phyloP scores from a whole-genome alignment of 805 yeast species.

The Jamesozyma hellenica region DNA sequence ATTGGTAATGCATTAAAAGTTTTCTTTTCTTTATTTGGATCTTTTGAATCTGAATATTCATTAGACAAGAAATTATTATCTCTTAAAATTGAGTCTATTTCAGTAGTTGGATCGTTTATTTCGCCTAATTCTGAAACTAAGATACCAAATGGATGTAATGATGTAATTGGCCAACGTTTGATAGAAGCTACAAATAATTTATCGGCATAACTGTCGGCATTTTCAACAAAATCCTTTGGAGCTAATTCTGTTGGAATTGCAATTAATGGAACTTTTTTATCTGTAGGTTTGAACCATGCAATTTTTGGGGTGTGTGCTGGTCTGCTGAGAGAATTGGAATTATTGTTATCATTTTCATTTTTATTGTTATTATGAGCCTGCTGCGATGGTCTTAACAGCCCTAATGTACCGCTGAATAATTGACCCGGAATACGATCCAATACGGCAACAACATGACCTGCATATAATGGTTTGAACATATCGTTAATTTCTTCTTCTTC shows the following conservation, averaged over 20 bases:
- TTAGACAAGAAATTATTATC: slow-evolving; percentile 77
- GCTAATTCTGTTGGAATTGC: slow-evolving; percentile 99
- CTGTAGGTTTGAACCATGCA: slow-evolving; percentile 98
- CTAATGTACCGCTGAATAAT: slow-evolving; percentile 87
- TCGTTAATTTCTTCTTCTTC: slow-evolving; percentile 95
- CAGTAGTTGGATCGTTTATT: slow-evolving; percentile 65
- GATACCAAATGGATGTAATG: slow-evolving; percentile 96
- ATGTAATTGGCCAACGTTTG: slow-evolving; percentile 98
- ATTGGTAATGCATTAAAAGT: slow-evolving; percentile 18
- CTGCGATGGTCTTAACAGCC: slow-evolving; percentile 89
- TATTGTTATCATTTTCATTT: slow-evolving; percentile 46
- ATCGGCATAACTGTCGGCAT: slow-evolving; percentile 72
- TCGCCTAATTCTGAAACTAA: slow-evolving; percentile 78
- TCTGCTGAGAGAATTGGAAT: slow-evolving; percentile 14
- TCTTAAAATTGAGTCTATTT: slow-evolving; percentile 78
- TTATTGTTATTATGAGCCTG: slow-evolving; percentile 49
- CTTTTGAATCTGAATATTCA: slow-evolving; percentile 51
- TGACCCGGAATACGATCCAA: slow-evolving; percentile 97
- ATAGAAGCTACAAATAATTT: slow-evolving; percentile 88
- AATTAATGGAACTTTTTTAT: slow-evolving; percentile 92
- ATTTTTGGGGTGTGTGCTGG: slow-evolving; percentile 67
- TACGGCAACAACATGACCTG: slow-evolving; percentile 97
- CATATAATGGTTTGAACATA: slow-evolving; percentile 85
- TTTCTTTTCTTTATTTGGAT: slow-evolving; percentile 23
- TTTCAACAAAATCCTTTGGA: slow-evolving; percentile 88